These are phyloP conservation scores for Filosporella fistucella DNA, from an alignment of 495 filamentous ascomycete species.

Conservation along the genomic window DNA sequence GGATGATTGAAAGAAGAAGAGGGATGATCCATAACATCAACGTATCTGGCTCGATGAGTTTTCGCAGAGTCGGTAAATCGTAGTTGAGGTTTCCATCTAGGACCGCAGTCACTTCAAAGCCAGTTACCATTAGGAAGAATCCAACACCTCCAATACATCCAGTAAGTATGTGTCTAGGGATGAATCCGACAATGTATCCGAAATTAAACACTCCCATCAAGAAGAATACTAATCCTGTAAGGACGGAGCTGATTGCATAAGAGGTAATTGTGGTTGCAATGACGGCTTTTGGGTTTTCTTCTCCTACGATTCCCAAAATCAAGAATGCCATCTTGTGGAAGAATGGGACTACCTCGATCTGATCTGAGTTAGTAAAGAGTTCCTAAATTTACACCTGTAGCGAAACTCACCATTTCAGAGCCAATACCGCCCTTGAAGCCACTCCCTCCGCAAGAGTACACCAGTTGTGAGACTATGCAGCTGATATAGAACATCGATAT, in stretches of 20 bases:
- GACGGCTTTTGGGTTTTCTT: slow-evolving; percentile 76
- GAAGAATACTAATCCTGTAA: slow-evolving; percentile 90
- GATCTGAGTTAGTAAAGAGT: background rate
- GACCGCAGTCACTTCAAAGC: slow-evolving; percentile 89
- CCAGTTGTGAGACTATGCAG: slow-evolving; percentile 88
- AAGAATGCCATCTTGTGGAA: slow-evolving; percentile 96
- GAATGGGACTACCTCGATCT: slow-evolving; percentile 93
- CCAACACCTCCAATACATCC: slow-evolving; percentile 97
- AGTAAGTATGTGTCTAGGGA: slow-evolving; percentile 91
- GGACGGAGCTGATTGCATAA: slow-evolving; percentile 84
- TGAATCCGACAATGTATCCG: slow-evolving; percentile 91
- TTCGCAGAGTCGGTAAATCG: slow-evolving; percentile 65
- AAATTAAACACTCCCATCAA: slow-evolving; percentile 79
- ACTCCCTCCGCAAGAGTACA: slow-evolving; percentile 82
- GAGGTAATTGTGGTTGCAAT: slow-evolving; percentile 88
- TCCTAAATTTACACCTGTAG: background rate
- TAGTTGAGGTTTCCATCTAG: slow-evolving; percentile 81
- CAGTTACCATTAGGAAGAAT: slow-evolving; percentile 90
- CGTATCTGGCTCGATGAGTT: slow-evolving; percentile 66
- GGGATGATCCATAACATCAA: slow-evolving; percentile 81
- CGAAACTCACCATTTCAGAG: slow-evolving; percentile 76
- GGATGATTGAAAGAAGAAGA: slow-evolving; percentile 66
- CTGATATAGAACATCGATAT: slow-evolving; percentile 99
- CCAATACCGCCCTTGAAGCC: slow-evolving; percentile 90
- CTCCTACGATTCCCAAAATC: slow-evolving; percentile 72